Base-by-base conservation (phyloP, 2,329 filamentous ascomycete genomes). In the Colletotrichum sp. region DNA sequence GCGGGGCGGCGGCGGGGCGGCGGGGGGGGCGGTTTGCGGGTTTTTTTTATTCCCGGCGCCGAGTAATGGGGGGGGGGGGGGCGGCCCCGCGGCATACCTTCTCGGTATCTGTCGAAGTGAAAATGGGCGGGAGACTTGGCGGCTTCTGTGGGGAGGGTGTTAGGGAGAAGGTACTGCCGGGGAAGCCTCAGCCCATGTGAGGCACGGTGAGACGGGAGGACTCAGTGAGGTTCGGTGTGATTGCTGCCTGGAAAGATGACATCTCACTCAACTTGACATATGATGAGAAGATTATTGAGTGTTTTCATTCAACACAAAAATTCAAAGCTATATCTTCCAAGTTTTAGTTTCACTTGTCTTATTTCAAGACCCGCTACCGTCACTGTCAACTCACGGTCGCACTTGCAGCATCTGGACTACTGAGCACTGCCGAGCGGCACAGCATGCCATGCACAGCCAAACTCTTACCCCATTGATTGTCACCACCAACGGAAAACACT, bases 301-400 rank as follows among this genome's bases (percentile, higher is more conserved):
- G 4, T 5, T 21, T 21, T 49, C 10, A 21, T 49, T 8, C 21
- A 6, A 49, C 10, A 13, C 10, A n/a, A n/a, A n/a, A n/a, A 49
- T 49, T 49, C 6, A 21, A 21, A 12, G 44, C n/a, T 21, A 0
- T 7, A 49, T 13, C 0, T 21, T 2, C 0, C 10, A 0, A 12
- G 44, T 8, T 52, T 7, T 0, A 4, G 3, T 52, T 0, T 21
- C 12, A 52, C n/a, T 8, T 21, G 10, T 52, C n/a, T 52, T 8
- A 49, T 49, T 21, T 4, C 1, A 21, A 49, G 10, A 13, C 2
- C n/a, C 9, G 44, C 18, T 13, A 7, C 10, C n/a, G 10, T 21
- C 44, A 21, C 44, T 52, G 44, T 21, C 2, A 52, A 21, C n/a
- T 21, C 10, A 21, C n/a, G 44, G n/a, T 52, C 6, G n/a, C 44